phyloP scores from a whole-genome alignment of 2,329 filamentous ascomycete genomes.

The Juglanconis sp. region DNA sequence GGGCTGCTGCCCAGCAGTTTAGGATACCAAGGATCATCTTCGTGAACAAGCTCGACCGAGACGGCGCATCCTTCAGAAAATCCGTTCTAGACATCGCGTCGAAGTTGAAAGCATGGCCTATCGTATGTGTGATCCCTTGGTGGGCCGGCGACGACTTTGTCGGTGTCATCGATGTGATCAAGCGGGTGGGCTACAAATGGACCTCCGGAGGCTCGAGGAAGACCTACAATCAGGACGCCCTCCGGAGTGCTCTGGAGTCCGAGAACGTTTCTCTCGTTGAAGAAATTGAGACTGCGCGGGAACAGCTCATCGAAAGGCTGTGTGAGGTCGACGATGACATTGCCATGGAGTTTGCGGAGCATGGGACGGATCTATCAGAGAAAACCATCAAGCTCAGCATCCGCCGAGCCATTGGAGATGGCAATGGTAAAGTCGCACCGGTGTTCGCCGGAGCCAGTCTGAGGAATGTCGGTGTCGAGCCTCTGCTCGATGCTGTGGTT shows the following conservation, averaged over 20 bases:
- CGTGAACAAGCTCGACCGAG: conserved; percentile 82
- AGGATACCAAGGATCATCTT: conserved; percentile 78
- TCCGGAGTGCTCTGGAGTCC: conserved; percentile 39
- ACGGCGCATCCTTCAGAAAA: conserved; percentile 76
- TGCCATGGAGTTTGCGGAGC: conserved; percentile 78
- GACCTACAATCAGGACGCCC: conserved; percentile 24
- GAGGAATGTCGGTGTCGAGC: conserved; percentile 89
- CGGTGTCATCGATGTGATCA: conserved; percentile 81
- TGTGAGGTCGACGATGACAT: conserved; percentile 86
- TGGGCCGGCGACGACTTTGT: conserved; percentile 78
- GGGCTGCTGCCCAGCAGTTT: conserved; percentile 84
- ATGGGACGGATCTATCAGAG: conserved; percentile 69
- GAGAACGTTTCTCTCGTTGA: conserved; percentile 54
- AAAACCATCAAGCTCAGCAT: conserved; percentile 69
- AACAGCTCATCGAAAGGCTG: conserved; percentile 75
- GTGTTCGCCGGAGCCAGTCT: conserved; percentile 92
- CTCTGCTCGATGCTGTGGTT: conserved; percentile 81
- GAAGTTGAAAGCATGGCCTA: conserved; percentile 77
- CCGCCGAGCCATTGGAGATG: conserved; percentile 65
- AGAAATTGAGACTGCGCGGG: conserved; percentile 73
- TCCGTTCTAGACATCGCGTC: conserved; percentile 83
- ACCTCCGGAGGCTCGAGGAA: conserved; percentile 36
- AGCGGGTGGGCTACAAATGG: conserved; percentile 74
- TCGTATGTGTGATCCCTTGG: conserved; percentile 94
- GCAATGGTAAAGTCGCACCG: conserved; percentile 73